Conservation (phyloP, 306 rosid species). For the Hippophae rhamnoides region DNA sequence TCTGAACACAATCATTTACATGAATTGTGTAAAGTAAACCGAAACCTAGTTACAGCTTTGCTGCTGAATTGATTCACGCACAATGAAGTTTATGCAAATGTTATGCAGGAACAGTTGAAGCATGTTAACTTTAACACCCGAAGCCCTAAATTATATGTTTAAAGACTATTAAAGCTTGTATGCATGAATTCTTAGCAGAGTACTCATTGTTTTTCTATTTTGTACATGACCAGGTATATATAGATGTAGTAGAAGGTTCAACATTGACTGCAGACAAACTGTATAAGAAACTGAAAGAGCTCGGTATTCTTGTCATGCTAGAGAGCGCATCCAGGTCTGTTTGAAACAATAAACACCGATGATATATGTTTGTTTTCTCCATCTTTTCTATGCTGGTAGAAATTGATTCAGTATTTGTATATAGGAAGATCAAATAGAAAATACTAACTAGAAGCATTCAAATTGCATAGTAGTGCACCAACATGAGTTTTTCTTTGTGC, state of each 20-base stretch:
- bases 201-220: not conserved
- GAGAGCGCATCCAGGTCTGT: slow-evolving; percentile 53
- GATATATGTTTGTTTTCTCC: not conserved
- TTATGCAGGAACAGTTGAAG: not conserved
- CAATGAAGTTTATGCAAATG: not conserved
- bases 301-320: slow-evolving; percentile 45
- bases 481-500: no score
- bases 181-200: not conserved
- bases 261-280: slow-evolving; percentile 39
- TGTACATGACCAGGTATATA: slow-evolving; percentile 36
- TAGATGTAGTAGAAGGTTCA: slow-evolving; percentile 47
- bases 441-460: no score
- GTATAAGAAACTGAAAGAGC: slow-evolving; percentile 43
- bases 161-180: not conserved
- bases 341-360: slow-evolving; percentile 6
- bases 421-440: no score
- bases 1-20: not conserved
- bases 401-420: no score
- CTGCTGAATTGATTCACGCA: not conserved
- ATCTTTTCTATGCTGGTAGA: not conserved
- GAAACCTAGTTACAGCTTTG: not conserved
- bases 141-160: not conserved
- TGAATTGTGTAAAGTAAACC: not conserved
- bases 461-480: no score
- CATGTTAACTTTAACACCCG: not conserved